These are phyloP conservation scores for Salix caprea DNA, from an alignment of 345 rosid species.

Conservation along the genomic window DNA sequence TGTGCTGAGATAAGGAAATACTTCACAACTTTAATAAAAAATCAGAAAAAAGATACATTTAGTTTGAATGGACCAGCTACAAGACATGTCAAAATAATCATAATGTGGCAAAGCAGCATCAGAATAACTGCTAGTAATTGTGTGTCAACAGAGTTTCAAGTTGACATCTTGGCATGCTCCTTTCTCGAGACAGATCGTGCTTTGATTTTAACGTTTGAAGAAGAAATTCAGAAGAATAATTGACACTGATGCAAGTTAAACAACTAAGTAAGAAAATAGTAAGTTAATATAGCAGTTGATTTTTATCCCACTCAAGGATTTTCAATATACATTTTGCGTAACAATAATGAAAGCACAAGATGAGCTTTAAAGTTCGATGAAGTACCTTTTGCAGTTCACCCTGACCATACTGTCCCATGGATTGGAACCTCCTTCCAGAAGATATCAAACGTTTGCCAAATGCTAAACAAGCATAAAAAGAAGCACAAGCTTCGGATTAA, in stretches of 20 bases:
- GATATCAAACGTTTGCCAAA: slow-evolving; percentile 74
- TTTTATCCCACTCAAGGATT: background rate
- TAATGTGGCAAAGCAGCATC: background rate
- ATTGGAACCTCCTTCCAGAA: slow-evolving; percentile 79
- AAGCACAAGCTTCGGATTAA: slow-evolving; percentile 20
- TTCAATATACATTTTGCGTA: background rate
- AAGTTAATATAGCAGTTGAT: background rate
- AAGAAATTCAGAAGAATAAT: background rate
- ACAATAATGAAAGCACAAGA: slow-evolving; percentile 17
- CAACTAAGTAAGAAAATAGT: background rate
- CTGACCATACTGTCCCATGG: slow-evolving; percentile 91
- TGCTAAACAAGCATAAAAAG: slow-evolving; percentile 51
- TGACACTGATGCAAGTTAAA: background rate
- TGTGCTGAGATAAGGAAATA: background rate
- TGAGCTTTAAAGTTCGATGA: slow-evolving; percentile 10
- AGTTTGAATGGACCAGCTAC: background rate
- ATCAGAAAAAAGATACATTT: background rate
- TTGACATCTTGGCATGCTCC: background rate
- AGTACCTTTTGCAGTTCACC: slow-evolving; percentile 86
- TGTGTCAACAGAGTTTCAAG: background rate
- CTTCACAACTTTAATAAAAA: background rate
- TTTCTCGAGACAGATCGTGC: background rate
- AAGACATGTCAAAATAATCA: background rate
- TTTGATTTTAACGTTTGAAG: background rate
- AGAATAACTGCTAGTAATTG: background rate